Conservation (phyloP, 176 grass and related monocot species). For the Oryza coarctata region DNA sequence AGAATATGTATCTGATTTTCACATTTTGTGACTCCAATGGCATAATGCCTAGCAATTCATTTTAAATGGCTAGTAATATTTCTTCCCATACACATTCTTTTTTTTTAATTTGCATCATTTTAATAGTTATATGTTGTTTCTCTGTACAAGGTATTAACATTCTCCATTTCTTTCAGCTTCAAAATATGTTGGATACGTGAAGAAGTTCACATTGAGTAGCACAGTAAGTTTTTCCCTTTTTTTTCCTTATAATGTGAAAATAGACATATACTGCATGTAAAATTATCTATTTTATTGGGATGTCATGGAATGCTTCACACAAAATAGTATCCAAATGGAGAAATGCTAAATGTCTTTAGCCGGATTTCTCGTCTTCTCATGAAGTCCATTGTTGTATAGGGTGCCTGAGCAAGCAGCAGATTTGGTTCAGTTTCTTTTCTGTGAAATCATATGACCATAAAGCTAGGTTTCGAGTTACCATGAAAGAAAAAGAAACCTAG, state of each 20-base stretch:
- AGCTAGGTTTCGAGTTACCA: background rate
- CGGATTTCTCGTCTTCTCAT: constrained; percentile 1
- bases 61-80: background rate
- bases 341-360: constrained; percentile 5
- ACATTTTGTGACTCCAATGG: background rate
- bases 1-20: background rate
- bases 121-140: background rate
- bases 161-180: constrained; percentile 69
- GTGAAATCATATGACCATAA: background rate
- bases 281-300: constrained; percentile 21
- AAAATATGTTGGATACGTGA: constrained; percentile 97
- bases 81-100: background rate
- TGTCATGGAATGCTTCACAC: constrained; percentile 10
- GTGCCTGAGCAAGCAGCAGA: background rate
- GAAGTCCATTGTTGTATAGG: background rate
- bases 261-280: background rate
- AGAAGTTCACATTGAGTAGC: constrained; percentile 90
- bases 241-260: background rate
- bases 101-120: background rate
- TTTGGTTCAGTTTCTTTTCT: background rate
- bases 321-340: background rate
- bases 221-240: constrained; percentile 58
- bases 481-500: background rate
- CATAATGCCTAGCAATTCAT: background rate
- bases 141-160: constrained; percentile 12